These are phyloP conservation scores for Candida bentonensis DNA, from an alignment of 805 yeast genomes.

Conservation along the genomic window DNA sequence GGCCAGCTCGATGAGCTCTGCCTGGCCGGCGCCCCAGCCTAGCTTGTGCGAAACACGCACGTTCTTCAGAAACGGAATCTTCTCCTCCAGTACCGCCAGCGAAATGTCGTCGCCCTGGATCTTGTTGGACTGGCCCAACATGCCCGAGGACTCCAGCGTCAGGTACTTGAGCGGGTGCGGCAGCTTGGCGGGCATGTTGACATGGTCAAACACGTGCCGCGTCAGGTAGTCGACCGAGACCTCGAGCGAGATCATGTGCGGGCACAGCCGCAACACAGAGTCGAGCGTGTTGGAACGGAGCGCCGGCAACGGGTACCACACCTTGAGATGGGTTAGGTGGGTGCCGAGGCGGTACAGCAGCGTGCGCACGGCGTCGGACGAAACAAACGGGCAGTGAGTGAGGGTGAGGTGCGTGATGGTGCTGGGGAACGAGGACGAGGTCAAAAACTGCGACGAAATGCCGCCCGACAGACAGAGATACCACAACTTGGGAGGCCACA, in stretches of 20 bases:
- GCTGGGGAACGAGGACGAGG: conserved; percentile 54
- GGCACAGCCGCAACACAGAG: conserved; percentile 59
- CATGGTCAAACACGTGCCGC: conserved; percentile 25
- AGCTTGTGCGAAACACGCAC: conserved; percentile 59
- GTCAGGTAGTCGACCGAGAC: conserved; percentile 71
- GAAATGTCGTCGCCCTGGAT: conserved; percentile 82
- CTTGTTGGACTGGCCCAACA: conserved; percentile 64
- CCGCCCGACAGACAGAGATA: conserved; percentile 80
- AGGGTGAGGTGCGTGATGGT: conserved; percentile 61
- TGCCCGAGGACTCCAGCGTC: conserved; percentile 72
- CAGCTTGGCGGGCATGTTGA: conserved; percentile 13
- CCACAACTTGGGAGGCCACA: conserved; percentile 73
- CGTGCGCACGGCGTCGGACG: conserved; percentile 48
- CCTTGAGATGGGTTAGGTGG: conserved; percentile 44
- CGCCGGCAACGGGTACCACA: conserved; percentile 83
- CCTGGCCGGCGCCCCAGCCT: conserved; percentile 60
- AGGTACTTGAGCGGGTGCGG: conserved; percentile 43
- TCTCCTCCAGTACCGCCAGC: conserved; percentile 63
- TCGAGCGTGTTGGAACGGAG: conserved; percentile 59
- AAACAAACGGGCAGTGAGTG: conserved; percentile 75
- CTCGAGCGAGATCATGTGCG: conserved; percentile 47
- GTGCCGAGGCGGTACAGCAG: conserved; percentile 54
- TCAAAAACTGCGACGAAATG: conserved; percentile 64
- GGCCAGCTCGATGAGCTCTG: conserved; percentile 48
- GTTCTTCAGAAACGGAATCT: conserved; percentile 53